Percentiles rank a stretch among this genome's conserved stretches.
These are phyloP conservation scores for Silene latifolia DNA, from an alignment of 148 eudicot genomes.

Conservation along the genomic window DNA sequence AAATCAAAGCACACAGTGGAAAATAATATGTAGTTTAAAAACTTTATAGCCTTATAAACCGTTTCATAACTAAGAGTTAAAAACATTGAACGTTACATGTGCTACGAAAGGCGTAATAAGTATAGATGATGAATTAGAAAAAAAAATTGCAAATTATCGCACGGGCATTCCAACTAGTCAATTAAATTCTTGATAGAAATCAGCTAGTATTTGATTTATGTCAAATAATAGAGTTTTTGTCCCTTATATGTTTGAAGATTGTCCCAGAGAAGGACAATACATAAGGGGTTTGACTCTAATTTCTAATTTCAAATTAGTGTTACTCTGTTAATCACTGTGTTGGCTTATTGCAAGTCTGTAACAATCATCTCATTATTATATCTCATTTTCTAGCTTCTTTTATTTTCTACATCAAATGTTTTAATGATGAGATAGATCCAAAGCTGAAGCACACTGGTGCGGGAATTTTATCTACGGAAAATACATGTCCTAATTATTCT, in stretches of 20 bases:
- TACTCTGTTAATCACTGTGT: background rate
- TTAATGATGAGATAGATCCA: constrained; percentile 75
- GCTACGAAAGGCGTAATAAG: no score
- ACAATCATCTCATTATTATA: background rate
- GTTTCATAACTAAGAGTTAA: no score
- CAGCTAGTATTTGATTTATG: background rate
- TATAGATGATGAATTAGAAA: no score
- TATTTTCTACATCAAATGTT: constrained; percentile 49
- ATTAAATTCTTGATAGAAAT: background rate
- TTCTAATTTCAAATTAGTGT: background rate
- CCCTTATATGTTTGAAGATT: background rate
- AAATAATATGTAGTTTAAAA: no score
- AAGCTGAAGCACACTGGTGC: constrained; percentile 93
- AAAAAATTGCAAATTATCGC: no score
- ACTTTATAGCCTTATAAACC: no score
- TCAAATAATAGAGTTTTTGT: background rate
- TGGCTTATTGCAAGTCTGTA: background rate
- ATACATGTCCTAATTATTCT: constrained; percentile 92
- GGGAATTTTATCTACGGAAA: constrained; percentile 92
- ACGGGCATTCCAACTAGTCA: no score
- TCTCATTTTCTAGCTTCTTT: constrained; percentile 21
- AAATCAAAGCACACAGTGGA: no score
- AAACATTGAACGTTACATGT: no score
- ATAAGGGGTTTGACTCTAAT: background rate
- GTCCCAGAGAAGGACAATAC: background rate